phyloP scores from a whole-genome alignment of 441 rosid genomes.

The Manihot esculenta region DNA sequence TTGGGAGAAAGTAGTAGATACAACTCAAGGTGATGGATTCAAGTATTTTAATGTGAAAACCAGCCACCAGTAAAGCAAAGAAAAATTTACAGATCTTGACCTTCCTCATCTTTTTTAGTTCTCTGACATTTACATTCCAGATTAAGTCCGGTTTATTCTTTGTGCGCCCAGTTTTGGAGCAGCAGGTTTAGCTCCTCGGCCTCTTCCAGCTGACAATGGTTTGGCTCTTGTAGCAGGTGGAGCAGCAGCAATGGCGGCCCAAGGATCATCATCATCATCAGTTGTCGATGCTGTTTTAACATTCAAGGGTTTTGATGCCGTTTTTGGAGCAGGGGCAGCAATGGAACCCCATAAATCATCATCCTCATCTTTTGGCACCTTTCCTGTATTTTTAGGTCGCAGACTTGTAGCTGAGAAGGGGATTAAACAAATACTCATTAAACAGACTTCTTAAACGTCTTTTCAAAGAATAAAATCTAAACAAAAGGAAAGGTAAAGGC shows the following conservation, averaged over 20 bases:
- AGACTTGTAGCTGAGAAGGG: constrained; percentile 46
- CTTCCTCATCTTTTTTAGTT: not conserved
- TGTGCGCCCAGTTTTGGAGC: constrained; percentile 87
- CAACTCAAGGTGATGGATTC: constrained; percentile 26
- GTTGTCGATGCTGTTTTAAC: constrained; percentile 45
- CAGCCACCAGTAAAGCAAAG: constrained; percentile 35
- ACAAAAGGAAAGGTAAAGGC: not conserved
- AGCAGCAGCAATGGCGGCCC: constrained; percentile 98
- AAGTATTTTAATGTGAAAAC: constrained; percentile 17
- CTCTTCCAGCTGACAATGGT: constrained; percentile 77
- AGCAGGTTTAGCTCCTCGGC: constrained; percentile 69
- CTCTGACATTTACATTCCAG: constrained; percentile 50
- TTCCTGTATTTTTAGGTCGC: constrained; percentile 53
- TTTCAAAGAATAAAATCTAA: not conserved
- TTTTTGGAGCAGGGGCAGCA: constrained; percentile 82
- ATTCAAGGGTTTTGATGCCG: constrained; percentile 61
- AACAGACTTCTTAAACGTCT: not conserved
- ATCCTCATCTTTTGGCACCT: constrained; percentile 59
- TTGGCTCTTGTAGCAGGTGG: constrained; percentile 78
- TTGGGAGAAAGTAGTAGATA: constrained; percentile 20
- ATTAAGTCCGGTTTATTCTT: constrained; percentile 78
- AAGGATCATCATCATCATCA: constrained; percentile 82
- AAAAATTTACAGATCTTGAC: constrained; percentile 42
- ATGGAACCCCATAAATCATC: constrained; percentile 98
- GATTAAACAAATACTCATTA: not conserved